These are phyloP conservation scores for Pestalotiopsis sp. DNA, from an alignment of 2,329 filamentous ascomycete genomes.

Conservation along the genomic window DNA sequence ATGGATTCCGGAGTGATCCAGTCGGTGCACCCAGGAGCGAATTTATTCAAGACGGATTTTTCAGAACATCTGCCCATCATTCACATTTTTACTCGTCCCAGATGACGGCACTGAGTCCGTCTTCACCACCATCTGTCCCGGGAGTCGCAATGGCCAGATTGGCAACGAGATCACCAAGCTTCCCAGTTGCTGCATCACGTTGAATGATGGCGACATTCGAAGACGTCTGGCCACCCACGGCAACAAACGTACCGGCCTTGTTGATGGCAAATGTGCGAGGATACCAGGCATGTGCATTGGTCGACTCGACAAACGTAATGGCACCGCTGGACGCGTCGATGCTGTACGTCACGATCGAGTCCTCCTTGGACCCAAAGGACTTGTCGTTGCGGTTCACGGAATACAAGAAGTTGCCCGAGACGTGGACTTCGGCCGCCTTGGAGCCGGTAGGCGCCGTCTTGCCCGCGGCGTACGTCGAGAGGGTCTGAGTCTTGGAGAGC, in stretches of 20 bases:
- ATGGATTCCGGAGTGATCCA: background rate
- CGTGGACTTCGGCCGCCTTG: conserved; percentile 58
- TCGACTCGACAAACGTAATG: conserved; percentile 10
- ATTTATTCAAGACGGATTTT: background rate
- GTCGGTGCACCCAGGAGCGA: no score
- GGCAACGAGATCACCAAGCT: conserved; percentile 14
- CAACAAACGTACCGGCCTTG: conserved; percentile 15
- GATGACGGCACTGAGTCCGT: conserved; percentile 17
- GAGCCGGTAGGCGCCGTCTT: conserved; percentile 44
- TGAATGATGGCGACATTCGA: conserved; percentile 16
- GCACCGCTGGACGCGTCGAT: conserved; percentile 9
- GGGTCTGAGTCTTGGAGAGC: conserved; percentile 47
- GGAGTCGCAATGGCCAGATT: conserved; percentile 16
- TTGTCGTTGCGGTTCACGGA: conserved; percentile 17
- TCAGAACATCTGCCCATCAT: background rate
- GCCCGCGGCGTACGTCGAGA: conserved; percentile 46
- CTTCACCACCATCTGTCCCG: conserved; percentile 18
- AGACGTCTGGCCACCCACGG: conserved; percentile 17
- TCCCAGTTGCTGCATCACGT: conserved; percentile 12
- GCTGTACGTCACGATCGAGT: conserved; percentile 16
- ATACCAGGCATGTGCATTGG: conserved; percentile 14
- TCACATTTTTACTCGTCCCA: conserved; percentile 16
- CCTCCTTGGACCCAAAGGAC: conserved; percentile 14
- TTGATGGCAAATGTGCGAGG: conserved; percentile 17
- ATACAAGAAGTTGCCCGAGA: conserved; percentile 40